Evolutionary conservation across 2,329 filamentous ascomycete genomes (phyloP).

Genomic region (Sarocladiaceae sp.): DNA sequence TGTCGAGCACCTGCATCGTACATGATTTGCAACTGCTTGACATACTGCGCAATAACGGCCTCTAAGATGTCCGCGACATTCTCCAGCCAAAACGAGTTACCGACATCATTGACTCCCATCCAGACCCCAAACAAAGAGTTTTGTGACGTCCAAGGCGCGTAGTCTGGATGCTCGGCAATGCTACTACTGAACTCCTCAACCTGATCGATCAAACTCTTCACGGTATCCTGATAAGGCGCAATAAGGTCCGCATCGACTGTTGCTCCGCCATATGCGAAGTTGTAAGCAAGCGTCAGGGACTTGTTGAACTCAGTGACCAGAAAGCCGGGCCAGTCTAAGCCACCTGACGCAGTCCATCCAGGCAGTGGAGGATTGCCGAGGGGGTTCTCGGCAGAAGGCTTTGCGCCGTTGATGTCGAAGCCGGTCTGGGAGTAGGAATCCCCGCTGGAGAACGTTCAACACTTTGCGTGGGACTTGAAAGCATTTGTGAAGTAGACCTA

Average conservation of each 20-base stretch:
- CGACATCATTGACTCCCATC: constrained; percentile 52
- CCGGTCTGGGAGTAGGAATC: constrained; percentile 31
- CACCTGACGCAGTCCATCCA: constrained; percentile 42
- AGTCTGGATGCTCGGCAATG: constrained; percentile 23
- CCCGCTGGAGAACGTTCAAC: constrained; percentile 15
- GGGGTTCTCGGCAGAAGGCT: constrained; percentile 48
- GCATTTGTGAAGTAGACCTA: too few species aligned
- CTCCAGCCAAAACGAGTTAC: constrained; percentile 35
- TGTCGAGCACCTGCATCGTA: constrained; percentile 49
- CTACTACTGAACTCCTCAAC: constrained; percentile 22
- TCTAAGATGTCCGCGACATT: constrained; percentile 27
- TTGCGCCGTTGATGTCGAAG: constrained; percentile 45
- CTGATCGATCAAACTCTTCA: constrained; percentile 18
- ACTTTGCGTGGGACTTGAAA: neutral
- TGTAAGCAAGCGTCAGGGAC: constrained; percentile 39
- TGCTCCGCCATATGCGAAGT: constrained; percentile 48
- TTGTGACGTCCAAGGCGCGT: constrained; percentile 33
- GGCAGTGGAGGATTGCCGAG: constrained; percentile 56
- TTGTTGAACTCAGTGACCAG: constrained; percentile 40
- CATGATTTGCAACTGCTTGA: constrained; percentile 34
- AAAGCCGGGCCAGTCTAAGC: constrained; percentile 46
- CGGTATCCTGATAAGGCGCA: constrained; percentile 40
- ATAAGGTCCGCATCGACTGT: constrained; percentile 47
- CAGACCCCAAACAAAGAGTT: constrained; percentile 41
- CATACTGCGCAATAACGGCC: constrained; percentile 37